phyloP scores from a whole-genome alignment of 345 rosid species.

The Gossypium arboreum region DNA sequence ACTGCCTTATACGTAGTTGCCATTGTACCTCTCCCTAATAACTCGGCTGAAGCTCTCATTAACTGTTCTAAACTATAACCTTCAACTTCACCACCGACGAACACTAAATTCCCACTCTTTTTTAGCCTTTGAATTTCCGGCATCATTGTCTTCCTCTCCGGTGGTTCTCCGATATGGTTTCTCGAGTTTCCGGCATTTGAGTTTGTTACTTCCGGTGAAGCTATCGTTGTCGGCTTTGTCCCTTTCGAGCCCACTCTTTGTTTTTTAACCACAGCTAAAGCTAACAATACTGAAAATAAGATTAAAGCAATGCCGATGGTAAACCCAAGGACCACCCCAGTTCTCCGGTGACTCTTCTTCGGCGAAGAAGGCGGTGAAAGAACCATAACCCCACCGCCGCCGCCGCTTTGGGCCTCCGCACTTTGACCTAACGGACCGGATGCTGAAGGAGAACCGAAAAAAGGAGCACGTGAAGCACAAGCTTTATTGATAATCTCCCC shows the following conservation, averaged over 20 bases:
- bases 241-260: conserved; percentile 18
- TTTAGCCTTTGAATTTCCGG: conserved; percentile 25
- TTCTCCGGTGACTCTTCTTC: conserved; percentile 36
- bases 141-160: conserved; percentile 20
- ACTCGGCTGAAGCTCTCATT: conserved; percentile 92
- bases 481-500: conserved; percentile 66
- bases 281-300: conserved; percentile 37
- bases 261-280: conserved; percentile 39
- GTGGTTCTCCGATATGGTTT: conserved; percentile 15
- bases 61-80: conserved; percentile 71
- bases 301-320: conserved; percentile 44
- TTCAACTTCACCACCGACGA: conserved; percentile 44
- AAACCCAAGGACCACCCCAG: conserved; percentile 45
- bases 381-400: conserved; percentile 31
- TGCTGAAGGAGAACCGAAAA: conserved; percentile 55
- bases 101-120: conserved; percentile 55
- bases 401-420: conserved; percentile 47
- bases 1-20: conserved; percentile 90
- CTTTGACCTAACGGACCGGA: conserved; percentile 60
- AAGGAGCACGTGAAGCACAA: conserved; percentile 60
- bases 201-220: background rate
- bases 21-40: conserved; percentile 77
- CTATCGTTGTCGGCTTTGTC: conserved; percentile 12
- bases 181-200: conserved; percentile 15
- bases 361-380: conserved; percentile 35